Base-by-base conservation (phyloP, 768 basidiomycete genomes). In the Hygrocybe punicea region DNA sequence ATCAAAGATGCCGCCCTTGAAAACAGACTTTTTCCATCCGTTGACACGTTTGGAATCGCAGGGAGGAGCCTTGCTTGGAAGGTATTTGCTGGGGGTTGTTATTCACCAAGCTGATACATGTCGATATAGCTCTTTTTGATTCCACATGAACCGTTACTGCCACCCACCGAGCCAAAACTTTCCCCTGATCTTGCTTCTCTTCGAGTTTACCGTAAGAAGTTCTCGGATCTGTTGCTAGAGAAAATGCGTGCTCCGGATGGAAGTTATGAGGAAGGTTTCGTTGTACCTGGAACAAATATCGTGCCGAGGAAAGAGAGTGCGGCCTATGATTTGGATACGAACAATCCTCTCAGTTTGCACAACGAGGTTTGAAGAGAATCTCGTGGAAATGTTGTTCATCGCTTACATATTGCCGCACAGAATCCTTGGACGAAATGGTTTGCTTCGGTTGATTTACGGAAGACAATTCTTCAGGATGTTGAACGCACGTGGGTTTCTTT, bases 341-440 rank as follows among this genome's bases (percentile, higher is more conserved):
- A 91, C 68, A 93, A 93, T 69, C 92, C 91, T 9, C 73, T 93
- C 39, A 91, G 89, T 68, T 73, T 91, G 58, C 84, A 93, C 63
- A 80, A 85, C 55, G 84, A 91, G 78, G 87, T 88, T 55, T 47
- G 74, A 60, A 1, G 45, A 25, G 33, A 16, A 29, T 35, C 11
- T 6, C 6, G 17, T 13, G 51, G 37, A 9, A 53, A 35, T 54
- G n/a, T 51, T 58, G 14, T 54, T 10, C 33, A 47, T 35, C 19
- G 50, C 58, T 48, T 29, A 56, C 35, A 52, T 51, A 10, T 39
- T 37, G 23, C 51, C 50, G 33, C 24, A n/a, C 58, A 95, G 86
- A 97, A 95, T 71, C 95, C 95, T 9, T 99, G 97, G 97, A 89
- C 85, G 63, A 83, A 85, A 47, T 98, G 93, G 92, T 99, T 98